Conservation (phyloP, 768 basidiomycete genomes). For the Podaxis rugospora region DNA sequence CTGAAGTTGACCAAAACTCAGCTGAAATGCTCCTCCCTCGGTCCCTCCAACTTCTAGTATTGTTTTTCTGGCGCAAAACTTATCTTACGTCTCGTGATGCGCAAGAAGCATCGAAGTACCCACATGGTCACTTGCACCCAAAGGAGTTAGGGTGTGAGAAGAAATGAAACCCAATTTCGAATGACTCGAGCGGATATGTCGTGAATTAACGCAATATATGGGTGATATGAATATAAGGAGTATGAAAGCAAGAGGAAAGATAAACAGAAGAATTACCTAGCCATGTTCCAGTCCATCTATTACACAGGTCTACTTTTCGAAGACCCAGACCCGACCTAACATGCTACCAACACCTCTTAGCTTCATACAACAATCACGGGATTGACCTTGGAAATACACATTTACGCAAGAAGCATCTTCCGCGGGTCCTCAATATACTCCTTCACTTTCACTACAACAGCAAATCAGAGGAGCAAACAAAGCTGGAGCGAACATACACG, state of each 20-base stretch:
- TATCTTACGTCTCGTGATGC: not conserved
- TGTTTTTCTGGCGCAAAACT: not conserved
- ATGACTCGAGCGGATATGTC: not conserved
- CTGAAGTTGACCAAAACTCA: too few relatives aligned
- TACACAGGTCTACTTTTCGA: not conserved
- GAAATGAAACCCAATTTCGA: not conserved
- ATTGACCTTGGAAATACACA: not conserved
- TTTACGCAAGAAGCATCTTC: constrained; percentile 69
- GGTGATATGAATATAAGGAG: not conserved
- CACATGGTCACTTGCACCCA: not conserved
- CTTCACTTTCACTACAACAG: constrained; percentile 71
- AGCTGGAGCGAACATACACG: constrained; percentile 24
- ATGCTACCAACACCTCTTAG: not conserved
- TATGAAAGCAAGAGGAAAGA: constrained; percentile 1
- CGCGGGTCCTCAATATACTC: constrained; percentile 95
- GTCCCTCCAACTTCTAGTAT: not conserved
- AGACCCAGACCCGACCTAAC: not conserved
- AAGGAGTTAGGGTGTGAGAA: not conserved
- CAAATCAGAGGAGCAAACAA: not conserved
- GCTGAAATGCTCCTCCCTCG: not conserved
- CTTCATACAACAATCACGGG: not conserved
- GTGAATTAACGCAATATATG: constrained; percentile 1
- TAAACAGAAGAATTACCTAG: not conserved
- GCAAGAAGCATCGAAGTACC: not conserved
- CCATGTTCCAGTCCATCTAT: not conserved